Conservation (phyloP, 331 rosid genomes). For the Rhamnella rubrinervis region DNA sequence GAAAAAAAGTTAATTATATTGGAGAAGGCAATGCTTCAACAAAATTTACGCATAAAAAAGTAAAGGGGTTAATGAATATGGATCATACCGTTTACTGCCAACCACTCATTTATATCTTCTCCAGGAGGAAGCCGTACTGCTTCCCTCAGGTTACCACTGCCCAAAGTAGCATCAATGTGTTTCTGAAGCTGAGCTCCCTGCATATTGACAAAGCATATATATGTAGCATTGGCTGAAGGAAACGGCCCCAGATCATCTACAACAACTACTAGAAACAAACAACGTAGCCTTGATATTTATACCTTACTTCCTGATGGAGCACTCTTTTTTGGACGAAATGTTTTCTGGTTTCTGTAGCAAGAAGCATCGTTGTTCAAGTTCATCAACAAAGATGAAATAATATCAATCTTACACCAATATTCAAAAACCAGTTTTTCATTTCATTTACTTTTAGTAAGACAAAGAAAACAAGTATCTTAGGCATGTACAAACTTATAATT, state of each 20-base stretch:
- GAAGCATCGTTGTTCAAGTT: constrained; percentile 14
- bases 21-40: neutral
- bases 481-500: neutral
- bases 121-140: constrained; percentile 81
- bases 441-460: neutral
- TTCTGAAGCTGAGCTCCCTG: constrained; percentile 86
- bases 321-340: constrained; percentile 77
- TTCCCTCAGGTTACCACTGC: constrained; percentile 80
- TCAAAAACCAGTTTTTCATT: too few species aligned
- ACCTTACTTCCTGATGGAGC: constrained; percentile 81
- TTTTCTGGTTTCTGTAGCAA: constrained; percentile 65
- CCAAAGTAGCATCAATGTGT: constrained; percentile 78
- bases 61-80: neutral
- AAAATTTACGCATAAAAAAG: neutral
- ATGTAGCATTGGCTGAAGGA: neutral
- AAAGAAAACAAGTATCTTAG: neutral
- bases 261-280: neutral
- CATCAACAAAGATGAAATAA: too few species aligned
- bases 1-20: constrained; percentile 1
- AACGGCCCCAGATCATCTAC: neutral
- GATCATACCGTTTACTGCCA: constrained; percentile 72
- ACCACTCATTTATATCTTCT: constrained; percentile 75
- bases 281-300: neutral
- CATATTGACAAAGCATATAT: constrained; percentile 14
- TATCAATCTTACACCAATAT: too few species aligned